Percentiles rank a stretch among this genome's conserved stretches.
Conservation (phyloP, 345 rosid species). For the Eucalyptus sp. region DNA sequence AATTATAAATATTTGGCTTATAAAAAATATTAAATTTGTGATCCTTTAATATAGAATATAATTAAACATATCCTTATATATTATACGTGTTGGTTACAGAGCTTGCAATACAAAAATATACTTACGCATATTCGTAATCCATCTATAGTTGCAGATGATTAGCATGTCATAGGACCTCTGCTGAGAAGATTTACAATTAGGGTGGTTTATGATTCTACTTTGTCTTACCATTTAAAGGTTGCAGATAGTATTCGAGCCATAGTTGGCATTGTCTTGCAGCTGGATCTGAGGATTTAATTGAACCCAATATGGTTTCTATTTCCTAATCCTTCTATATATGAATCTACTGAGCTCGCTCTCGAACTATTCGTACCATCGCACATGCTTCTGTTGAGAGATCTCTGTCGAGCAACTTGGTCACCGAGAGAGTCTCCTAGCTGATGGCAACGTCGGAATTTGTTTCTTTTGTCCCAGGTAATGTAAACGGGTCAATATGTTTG, state of each 20-base stretch:
- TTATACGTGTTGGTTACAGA: neutral
- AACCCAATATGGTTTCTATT: neutral
- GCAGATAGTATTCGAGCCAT: neutral
- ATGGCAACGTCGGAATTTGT: too few relatives aligned
- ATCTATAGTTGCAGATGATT: neutral
- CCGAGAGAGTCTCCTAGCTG: neutral
- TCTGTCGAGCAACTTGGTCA: neutral
- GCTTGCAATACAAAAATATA: too few relatives aligned
- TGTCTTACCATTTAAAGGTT: neutral
- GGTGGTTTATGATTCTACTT: neutral
- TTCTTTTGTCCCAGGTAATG: too few relatives aligned
- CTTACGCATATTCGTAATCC: too few relatives aligned
- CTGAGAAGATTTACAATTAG: neutral
- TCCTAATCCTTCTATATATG: neutral
- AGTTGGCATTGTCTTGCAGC: neutral
- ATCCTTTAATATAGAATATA: too few relatives aligned
- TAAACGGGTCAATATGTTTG: too few relatives aligned
- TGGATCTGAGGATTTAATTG: neutral
- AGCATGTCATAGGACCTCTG: neutral
- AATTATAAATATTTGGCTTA: too few relatives aligned
- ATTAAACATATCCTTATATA: neutral
- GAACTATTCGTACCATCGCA: neutral
- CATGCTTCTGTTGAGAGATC: neutral
- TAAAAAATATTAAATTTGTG: too few relatives aligned
- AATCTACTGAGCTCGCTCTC: neutral